Conservation (phyloP, 768 basidiomycete genomes). For the Crepidotus variabilis region DNA sequence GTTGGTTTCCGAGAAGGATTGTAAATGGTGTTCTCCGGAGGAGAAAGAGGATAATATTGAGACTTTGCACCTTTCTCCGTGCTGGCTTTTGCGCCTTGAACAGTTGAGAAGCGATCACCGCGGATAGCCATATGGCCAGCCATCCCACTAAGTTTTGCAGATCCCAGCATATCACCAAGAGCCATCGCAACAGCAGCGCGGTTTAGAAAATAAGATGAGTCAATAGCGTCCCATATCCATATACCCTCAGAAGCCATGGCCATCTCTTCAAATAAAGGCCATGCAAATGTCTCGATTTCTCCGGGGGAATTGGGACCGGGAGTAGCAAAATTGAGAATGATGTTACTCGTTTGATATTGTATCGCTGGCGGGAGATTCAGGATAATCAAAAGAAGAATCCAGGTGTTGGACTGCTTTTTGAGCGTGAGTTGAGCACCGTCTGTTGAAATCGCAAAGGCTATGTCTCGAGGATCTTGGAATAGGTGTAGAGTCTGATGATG, state of each 20-base stretch:
- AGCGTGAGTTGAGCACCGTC: conserved; percentile 27
- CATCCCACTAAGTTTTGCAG: conserved; percentile 25
- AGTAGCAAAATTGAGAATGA: conserved; percentile 17
- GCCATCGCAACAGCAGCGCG: conserved; percentile 5
- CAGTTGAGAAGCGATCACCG: conserved; percentile 23
- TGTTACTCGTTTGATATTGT: conserved; percentile 11
- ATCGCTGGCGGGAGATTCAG: conserved; percentile 19
- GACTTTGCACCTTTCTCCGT: conserved; percentile 16
- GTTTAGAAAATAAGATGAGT: conserved; percentile 12
- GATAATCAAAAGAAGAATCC: conserved; percentile 20
- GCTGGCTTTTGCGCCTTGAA: conserved; percentile 12
- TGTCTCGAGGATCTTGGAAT: conserved; percentile 19
- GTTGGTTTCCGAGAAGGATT: conserved; percentile 15
- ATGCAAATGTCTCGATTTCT: conserved; percentile 20
- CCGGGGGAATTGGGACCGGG: conserved; percentile 22
- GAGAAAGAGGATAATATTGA: conserved; percentile 23
- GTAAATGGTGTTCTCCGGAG: conserved; percentile 19
- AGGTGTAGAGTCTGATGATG: conserved; percentile 13
- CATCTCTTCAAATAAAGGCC: conserved; percentile 15
- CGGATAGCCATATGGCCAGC: conserved; percentile 18
- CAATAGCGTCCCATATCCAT: conserved; percentile 21
- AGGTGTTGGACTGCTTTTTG: conserved; percentile 26
- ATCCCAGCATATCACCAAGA: conserved; percentile 27
- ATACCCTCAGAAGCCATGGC: conserved; percentile 17
- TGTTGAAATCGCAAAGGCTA: conserved; percentile 20